phyloP scores from a whole-genome alignment of 2,329 filamentous ascomycete species.

The Cercospora brassicicola region DNA sequence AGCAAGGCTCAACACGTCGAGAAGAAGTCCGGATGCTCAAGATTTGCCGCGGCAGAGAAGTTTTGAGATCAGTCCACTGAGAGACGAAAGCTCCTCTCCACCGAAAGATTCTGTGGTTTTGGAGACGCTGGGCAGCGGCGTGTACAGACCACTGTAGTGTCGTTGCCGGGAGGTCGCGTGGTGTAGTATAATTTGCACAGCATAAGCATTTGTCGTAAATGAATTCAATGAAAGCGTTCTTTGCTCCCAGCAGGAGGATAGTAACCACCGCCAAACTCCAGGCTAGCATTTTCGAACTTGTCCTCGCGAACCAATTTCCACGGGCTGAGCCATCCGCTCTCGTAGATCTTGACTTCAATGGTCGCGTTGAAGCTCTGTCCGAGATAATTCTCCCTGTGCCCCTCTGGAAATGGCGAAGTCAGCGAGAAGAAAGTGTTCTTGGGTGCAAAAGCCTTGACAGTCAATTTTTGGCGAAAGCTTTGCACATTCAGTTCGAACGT shows the following conservation, averaged over 20 bases:
- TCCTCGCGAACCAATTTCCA: slow-evolving; percentile 47
- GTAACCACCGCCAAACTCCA: slow-evolving; percentile 54
- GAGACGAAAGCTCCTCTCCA: background rate
- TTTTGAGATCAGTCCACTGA: slow-evolving; percentile 22
- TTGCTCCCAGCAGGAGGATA: slow-evolving; percentile 46
- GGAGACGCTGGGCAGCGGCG: slow-evolving; percentile 3
- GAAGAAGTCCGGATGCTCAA: slow-evolving; percentile 4
- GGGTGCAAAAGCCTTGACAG: slow-evolving; percentile 44
- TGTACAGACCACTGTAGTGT: background rate
- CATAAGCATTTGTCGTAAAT: background rate
- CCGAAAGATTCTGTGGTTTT: background rate
- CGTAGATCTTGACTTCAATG: slow-evolving; percentile 46
- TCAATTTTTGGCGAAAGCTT: slow-evolving; percentile 45
- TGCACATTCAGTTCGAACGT: slow-evolving; percentile 43
- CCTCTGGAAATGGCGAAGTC: slow-evolving; percentile 49
- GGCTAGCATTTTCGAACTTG: slow-evolving; percentile 45
- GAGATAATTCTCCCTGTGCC: slow-evolving; percentile 48
- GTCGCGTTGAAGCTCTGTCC: slow-evolving; percentile 51
- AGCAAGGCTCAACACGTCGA: slow-evolving; percentile 10
- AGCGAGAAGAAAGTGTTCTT: slow-evolving; percentile 49
- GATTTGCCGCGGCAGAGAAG: slow-evolving; percentile 9
- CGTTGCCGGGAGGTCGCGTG: background rate
- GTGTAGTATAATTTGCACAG: background rate
- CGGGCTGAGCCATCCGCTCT: slow-evolving; percentile 42
- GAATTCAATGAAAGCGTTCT: slow-evolving; percentile 38